A percentile compares a stretch with the other conserved stretches of the same genome.
Conservation (phyloP, 345 rosid genomes). For the Anastatica hierochuntica region DNA sequence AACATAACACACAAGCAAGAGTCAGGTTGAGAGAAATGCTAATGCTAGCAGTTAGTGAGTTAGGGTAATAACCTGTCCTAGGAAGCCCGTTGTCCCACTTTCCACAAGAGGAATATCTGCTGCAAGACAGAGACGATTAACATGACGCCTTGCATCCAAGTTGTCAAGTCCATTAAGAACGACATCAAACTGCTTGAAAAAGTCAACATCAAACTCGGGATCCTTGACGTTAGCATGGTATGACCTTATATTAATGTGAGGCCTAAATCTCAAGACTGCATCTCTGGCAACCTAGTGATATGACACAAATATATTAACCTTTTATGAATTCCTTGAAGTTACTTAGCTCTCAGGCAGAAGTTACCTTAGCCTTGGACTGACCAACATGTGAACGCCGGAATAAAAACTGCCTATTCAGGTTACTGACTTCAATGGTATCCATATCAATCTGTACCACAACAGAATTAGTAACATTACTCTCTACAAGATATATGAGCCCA, state of each 20-base stretch:
- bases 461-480: not conserved
- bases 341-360: not conserved
- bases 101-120: conserved; percentile 94
- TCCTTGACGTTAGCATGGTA: conserved; percentile 94
- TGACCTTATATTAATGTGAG: conserved; percentile 64
- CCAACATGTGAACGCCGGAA: conserved; percentile 95
- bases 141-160: conserved; percentile 93
- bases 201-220: conserved; percentile 70
- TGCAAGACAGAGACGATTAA: conserved; percentile 96
- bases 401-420: conserved; percentile 90
- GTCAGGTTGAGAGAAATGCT: conserved; percentile 5
- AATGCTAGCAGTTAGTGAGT: too few species aligned
- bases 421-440: conserved; percentile 99
- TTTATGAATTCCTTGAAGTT: not conserved
- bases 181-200: conserved; percentile 88
- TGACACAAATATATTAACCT: not conserved
- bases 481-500: not conserved
- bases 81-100: conserved; percentile 98
- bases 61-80: conserved; percentile 95
- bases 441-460: conserved; percentile 72
- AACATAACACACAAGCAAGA: conserved; percentile 10
- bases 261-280: conserved; percentile 88
- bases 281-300: conserved; percentile 85
- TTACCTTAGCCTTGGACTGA: conserved; percentile 93
- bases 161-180: conserved; percentile 97